Evolutionary conservation across 164 flowering plant genomes (phyloP).

Genomic region (Liriodendron chinense): DNA sequence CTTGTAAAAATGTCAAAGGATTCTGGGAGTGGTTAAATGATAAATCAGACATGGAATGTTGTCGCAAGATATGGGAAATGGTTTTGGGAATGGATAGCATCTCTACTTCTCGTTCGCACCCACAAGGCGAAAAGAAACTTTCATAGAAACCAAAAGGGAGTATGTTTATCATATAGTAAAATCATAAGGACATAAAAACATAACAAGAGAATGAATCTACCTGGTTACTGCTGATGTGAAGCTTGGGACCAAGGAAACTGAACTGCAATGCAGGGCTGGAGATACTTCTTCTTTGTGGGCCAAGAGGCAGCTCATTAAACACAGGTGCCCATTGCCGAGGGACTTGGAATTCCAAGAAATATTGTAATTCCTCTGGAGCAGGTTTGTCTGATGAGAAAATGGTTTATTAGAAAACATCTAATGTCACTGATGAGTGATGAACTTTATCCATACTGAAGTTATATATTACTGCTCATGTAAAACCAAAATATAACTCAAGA

Average conservation of each 20-base stretch:
- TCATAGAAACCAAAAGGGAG: neutral
- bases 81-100: neutral
- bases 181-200: neutral
- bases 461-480: neutral
- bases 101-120: neutral
- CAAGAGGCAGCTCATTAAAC: conserved; percentile 85
- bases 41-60: no score
- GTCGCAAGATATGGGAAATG: no score
- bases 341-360: conserved; percentile 91
- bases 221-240: conserved; percentile 63
- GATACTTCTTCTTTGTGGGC: conserved; percentile 64
- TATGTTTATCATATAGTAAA: neutral
- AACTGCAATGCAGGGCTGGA: conserved; percentile 68
- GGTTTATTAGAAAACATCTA: neutral
- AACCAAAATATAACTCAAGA: neutral
- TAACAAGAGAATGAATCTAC: conserved; percentile 24
- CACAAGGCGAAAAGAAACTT: neutral
- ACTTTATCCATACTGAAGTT: neutral
- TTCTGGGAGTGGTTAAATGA: no score
- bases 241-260: conserved; percentile 67
- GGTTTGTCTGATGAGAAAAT: conserved; percentile 63
- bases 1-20: no score
- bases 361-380: conserved; percentile 58
- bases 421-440: neutral
- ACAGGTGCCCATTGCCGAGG: conserved; percentile 90